Conservation (phyloP, 2,329 filamentous ascomycete genomes). For the Colletotrichum limetticola region DNA sequence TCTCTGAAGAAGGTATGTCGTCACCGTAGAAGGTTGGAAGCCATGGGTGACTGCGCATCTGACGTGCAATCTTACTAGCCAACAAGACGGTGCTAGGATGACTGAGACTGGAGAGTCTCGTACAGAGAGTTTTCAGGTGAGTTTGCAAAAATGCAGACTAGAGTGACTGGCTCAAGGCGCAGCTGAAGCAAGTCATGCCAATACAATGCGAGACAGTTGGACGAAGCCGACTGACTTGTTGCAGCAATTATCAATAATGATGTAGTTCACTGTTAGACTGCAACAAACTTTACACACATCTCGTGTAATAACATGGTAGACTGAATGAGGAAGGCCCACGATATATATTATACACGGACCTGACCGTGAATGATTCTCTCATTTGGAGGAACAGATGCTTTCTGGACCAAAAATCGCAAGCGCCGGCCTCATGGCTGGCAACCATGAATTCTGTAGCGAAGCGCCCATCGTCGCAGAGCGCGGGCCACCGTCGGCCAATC, state of each 20-base stretch:
- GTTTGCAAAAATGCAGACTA: constrained; percentile 15
- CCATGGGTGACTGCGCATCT: background rate
- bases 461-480: constrained; percentile 27
- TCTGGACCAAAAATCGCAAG: background rate
- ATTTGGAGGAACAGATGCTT: background rate
- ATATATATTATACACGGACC: background rate
- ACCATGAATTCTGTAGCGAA: constrained; percentile 18
- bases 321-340: no score
- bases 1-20: background rate
- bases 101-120: background rate
- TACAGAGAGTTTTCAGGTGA: background rate
- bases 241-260: no score
- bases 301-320: no score
- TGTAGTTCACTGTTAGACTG: background rate
- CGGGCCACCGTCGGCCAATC: constrained; percentile 27
- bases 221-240: background rate
- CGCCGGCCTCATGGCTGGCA: constrained; percentile 1
- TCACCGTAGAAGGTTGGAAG: background rate
- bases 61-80: background rate
- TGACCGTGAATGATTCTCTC: background rate
- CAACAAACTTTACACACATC: background rate
- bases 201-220: background rate
- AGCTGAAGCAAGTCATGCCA: background rate
- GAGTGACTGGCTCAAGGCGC: background rate
- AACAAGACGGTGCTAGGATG: background rate